phyloP scores from a whole-genome alignment of 179 eudicot species.

The Patellifolia procumbens region DNA sequence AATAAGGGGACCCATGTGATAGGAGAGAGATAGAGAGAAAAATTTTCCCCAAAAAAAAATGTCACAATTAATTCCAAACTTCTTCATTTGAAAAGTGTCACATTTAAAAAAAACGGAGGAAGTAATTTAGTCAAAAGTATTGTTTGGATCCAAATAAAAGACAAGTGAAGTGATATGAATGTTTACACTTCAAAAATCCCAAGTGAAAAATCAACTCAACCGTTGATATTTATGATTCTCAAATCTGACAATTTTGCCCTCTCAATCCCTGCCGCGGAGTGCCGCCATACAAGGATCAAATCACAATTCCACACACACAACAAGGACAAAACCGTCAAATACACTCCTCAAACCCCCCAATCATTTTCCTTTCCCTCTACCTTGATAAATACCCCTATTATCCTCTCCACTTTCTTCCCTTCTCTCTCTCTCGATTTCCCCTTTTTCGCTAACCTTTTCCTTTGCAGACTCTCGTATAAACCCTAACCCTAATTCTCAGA shows the following conservation, averaged over 20 bases:
- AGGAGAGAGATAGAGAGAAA: too few species aligned
- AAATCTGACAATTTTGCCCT: conserved; percentile 4
- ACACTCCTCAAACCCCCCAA: too few species aligned
- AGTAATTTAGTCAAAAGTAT: not conserved
- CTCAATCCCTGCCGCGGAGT: not conserved
- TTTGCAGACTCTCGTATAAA: conserved; percentile 31
- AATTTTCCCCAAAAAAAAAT: too few species aligned
- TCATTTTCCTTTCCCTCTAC: too few species aligned
- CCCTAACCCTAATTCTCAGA: conserved; percentile 37
- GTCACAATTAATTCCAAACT: too few species aligned
- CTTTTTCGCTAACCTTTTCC: conserved; percentile 33
- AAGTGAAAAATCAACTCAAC: not conserved
- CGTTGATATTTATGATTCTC: not conserved
- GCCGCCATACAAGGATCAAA: not conserved
- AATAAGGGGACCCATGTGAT: too few species aligned
- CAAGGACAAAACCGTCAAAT: conserved; percentile 28
- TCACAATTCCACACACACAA: not conserved
- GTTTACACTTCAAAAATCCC: too few species aligned
- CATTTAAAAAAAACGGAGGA: not conserved
- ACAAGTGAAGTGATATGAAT: too few species aligned
- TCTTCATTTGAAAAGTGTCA: too few species aligned
- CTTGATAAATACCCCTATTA: conserved; percentile 20
- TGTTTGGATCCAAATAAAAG: not conserved
- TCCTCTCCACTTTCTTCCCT: not conserved
- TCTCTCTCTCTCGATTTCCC: conserved; percentile 18